Percentiles rank a stretch among this genome's conserved stretches.
Evolutionary conservation across 176 grass and related monocot species (phyloP).

Genomic region (Stipa capillata): DNA sequence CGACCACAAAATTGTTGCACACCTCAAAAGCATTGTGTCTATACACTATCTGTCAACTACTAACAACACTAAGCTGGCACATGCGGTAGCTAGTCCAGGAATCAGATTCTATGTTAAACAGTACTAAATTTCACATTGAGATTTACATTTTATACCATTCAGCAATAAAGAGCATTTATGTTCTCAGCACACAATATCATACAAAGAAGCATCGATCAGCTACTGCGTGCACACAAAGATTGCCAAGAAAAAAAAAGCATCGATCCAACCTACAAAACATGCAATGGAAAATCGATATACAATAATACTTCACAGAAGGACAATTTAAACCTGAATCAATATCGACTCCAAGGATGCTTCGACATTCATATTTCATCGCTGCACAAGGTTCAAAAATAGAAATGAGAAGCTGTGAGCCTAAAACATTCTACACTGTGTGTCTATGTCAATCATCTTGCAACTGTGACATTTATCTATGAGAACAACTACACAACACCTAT

Average conservation of each 20-base stretch:
- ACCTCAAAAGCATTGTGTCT: not conserved
- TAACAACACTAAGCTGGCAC: not conserved
- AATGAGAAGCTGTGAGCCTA: not conserved
- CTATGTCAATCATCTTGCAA: not conserved
- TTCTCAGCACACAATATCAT: not conserved
- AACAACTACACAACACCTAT: not conserved
- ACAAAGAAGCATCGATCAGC: not conserved
- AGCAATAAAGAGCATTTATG: not conserved
- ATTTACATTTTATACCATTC: not conserved
- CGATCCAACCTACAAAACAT: not conserved
- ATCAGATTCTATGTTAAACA: constrained; percentile 8
- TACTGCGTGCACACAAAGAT: not conserved
- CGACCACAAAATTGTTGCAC: constrained; percentile 14
- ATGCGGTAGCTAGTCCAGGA: constrained; percentile 5
- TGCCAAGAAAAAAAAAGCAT: not conserved
- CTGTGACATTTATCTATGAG: not conserved
- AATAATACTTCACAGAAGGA: not conserved
- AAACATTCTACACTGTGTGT: not conserved
- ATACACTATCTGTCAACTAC: not conserved
- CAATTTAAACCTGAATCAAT: constrained; percentile 62
- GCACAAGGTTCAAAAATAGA: constrained; percentile 37
- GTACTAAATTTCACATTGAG: not conserved
- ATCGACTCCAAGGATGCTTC: constrained; percentile 83
- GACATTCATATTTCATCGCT: constrained; percentile 78
- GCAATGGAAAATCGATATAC: not conserved